Evolutionary conservation across 2,329 filamentous ascomycete species (phyloP), one percentile per base, ranked within the genome.

Genomic region (Penicillium sp.): DNA sequence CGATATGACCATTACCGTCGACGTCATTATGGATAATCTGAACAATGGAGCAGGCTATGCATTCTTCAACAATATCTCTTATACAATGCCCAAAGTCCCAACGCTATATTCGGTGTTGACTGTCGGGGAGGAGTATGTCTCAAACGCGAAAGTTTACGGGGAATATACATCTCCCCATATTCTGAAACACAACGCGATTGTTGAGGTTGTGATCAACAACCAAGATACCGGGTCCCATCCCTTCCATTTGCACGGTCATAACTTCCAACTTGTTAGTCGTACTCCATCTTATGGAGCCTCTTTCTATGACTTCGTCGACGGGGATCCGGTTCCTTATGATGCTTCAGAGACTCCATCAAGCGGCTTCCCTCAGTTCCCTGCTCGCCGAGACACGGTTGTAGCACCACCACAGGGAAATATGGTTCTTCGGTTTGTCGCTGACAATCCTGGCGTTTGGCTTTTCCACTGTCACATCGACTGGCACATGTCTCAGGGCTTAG

Each of bases 61-160:
- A 10, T 22, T 87, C 75, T 86, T 88, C 47, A 91, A 92, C 77
- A 86, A 89, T 71, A 84, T 90, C 57, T 90, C 88, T 32, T 94
- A 91, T 70, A 89, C 68, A 89, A 36, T n/a, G 43, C 52, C 47
- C 5, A 50, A 47, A 11, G 43, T 94, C 0, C 90, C 91, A 0
- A 86, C 86, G 0, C 79, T 95, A 0, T 93, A 90, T 77, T 89
- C 87, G 0, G 88, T 81, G 0, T 78, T 94, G 4, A 84, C 83
- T 0, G 74, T 83, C 1, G 84, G 83, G 22, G 63, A 70, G 5
- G 55, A 79, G 13, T 84, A 84, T 14, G 78, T 76, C 1, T 0
- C 86, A 85, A 31, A 55, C 24, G 22, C 34, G 0, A 13, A 29
- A 31, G 31, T 55, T 11, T 51, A 55, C 32, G 43, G 52, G 11